Base-by-base conservation (phyloP, 1,284 basidiomycete species). In the Sporisorium reilianum region DNA sequence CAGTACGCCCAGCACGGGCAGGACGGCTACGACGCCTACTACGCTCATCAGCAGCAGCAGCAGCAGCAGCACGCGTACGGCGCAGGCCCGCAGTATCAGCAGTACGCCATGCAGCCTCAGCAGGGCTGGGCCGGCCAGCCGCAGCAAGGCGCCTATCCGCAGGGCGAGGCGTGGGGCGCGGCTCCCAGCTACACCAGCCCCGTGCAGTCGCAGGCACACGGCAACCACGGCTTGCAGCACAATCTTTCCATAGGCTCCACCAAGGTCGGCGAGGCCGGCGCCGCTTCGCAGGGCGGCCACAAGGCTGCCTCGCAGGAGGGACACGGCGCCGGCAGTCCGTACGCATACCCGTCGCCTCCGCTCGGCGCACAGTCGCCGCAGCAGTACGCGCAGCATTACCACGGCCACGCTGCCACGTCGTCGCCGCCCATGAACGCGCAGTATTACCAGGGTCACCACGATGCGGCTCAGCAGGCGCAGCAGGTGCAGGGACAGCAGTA, bases 11-110 rank as follows among this genome's bases (percentile, higher is more conserved):
- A 70, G 49, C 66, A 69, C 36, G 50, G 41, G 34, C 58, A 61
- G 18, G 62, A 56, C 20, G 62, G 59, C 18, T 75, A 75, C 54
- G 68, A 75, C 30, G 68, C 64, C 11, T 75, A 75, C 60, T 75
- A 75, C 45, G 67, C 54, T n/a, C n/a, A n/a, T n/a, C n/a, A n/a
- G n/a, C n/a, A n/a, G n/a, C n/a, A n/a, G n/a, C n/a, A n/a, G n/a
- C n/a, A n/a, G 6, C 71, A 66, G 28, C 54, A 48, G 45, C 68
- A 70, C 25, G 59, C 54, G 6, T 64, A 44, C 10, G 63, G 58
- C 22, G 64, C 38, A 11, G 61, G 55, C 10, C 55, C 55, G 22
- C 59, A 66, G 26, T 64, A 66, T 36, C 66, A 69, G 60, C 72
- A 75, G 56, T 74, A 74, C 38, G 66, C 20, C 40, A 61, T 64